Conservation (phyloP, 208 protist species). For the Trypanosoma avium region DNA sequence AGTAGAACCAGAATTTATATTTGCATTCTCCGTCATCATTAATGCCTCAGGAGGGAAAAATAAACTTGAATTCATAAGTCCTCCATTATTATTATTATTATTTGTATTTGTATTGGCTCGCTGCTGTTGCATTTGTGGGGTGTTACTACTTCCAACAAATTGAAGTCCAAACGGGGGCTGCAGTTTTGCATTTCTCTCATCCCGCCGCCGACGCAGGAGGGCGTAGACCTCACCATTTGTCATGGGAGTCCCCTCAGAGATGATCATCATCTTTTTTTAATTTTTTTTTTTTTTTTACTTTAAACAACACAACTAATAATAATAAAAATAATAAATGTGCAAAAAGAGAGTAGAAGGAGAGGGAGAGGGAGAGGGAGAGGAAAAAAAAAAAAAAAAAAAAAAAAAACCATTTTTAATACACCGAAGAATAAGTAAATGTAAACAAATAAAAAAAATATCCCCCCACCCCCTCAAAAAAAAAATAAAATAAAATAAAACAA, state of each 20-base stretch:
- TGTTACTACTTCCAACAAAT: slow-evolving; percentile 22
- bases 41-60: slow-evolving; percentile 20
- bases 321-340: slow-evolving; percentile 11
- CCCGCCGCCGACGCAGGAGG: slow-evolving; percentile 69
- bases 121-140: slow-evolving; percentile 5
- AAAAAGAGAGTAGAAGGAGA: too few relatives aligned
- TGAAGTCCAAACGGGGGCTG: slow-evolving; percentile 73
- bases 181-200: slow-evolving; percentile 65
- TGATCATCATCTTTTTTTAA: slow-evolving; percentile 24
- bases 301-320: background rate
- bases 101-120: background rate
- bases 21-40: background rate
- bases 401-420: too few relatives aligned
- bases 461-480: too few relatives aligned
- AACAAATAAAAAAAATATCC: too few relatives aligned
- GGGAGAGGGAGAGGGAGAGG: too few relatives aligned
- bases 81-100: too few relatives aligned
- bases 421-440: too few relatives aligned
- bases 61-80: slow-evolving; percentile 2
- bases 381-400: too few relatives aligned
- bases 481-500: too few relatives aligned
- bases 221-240: slow-evolving; percentile 84
- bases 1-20: background rate
- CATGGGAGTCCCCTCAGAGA: slow-evolving; percentile 69
- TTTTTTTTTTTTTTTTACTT: background rate